Percentiles rank a stretch among this genome's conserved stretches.
These are phyloP conservation scores for Taphrina wiesneri DNA, from an alignment of 1,139 yeast species.

Conservation along the genomic window DNA sequence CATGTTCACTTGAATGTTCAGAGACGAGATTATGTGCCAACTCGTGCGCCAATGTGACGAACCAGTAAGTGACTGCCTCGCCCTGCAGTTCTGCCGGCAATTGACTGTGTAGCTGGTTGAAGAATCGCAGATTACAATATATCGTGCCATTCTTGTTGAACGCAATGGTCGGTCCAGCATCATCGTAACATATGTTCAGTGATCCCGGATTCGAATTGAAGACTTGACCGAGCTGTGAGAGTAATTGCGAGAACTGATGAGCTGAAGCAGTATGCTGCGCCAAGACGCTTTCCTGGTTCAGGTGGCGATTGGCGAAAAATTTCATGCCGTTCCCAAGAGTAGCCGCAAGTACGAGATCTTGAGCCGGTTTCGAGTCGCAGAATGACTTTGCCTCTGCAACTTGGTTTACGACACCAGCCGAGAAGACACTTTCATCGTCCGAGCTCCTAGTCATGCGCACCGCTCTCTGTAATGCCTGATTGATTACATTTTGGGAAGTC, in stretches of 20 bases:
- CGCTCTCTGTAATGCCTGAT: slow-evolving; percentile 16
- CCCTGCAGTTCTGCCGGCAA: neutral
- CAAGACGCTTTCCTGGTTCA: neutral
- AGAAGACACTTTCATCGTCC: slow-evolving; percentile 7
- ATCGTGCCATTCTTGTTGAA: slow-evolving; percentile 48
- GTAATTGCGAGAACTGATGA: slow-evolving; percentile 28
- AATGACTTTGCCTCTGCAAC: slow-evolving; percentile 28
- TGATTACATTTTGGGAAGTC: slow-evolving; percentile 6
- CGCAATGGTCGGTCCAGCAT: slow-evolving; percentile 44
- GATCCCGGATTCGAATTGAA: slow-evolving; percentile 39
- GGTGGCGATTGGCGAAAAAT: slow-evolving; percentile 3
- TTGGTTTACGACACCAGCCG: slow-evolving; percentile 1
- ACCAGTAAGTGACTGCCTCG: slow-evolving; percentile 43
- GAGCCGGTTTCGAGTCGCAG: slow-evolving; percentile 28
- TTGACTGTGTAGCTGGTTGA: slow-evolving; percentile 38
- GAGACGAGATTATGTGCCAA: slow-evolving; percentile 48
- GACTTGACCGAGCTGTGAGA: slow-evolving; percentile 38
- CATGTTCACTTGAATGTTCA: slow-evolving; percentile 48
- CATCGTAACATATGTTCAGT: slow-evolving; percentile 45
- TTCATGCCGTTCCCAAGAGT: slow-evolving; percentile 19
- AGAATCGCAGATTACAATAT: slow-evolving; percentile 47
- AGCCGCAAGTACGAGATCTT: slow-evolving; percentile 5
- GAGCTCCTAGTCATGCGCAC: slow-evolving; percentile 12
- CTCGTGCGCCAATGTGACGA: slow-evolving; percentile 49
- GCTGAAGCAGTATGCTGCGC: neutral